Percentiles rank a stretch among this genome's conserved stretches.
These are phyloP conservation scores for Aphanomyces euteiches DNA, from an alignment of 352 stramenopile genomes.

Conservation along the genomic window DNA sequence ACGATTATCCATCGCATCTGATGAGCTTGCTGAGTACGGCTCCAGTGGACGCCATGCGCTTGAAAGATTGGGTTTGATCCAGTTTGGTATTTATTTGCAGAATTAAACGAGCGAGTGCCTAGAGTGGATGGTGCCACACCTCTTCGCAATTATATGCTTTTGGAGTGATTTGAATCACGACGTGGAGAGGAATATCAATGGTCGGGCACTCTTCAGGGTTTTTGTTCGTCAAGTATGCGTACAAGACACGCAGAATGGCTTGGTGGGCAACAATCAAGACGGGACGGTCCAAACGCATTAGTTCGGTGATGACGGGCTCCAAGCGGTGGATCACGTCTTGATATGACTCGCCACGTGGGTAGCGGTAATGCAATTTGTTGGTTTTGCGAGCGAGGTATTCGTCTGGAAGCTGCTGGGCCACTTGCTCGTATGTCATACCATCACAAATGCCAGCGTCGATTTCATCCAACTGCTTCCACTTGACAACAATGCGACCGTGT, in stretches of 20 bases:
- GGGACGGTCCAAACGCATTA: conserved; percentile 92
- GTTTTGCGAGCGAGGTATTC: conserved; percentile 92
- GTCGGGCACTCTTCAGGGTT: conserved; percentile 90
- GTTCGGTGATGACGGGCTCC: conserved; percentile 95
- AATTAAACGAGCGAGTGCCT: conserved; percentile 17
- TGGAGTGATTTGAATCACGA: conserved; percentile 93
- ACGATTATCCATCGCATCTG: background rate
- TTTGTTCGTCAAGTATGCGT: conserved; percentile 95
- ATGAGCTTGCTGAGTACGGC: background rate
- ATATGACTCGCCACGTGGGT: conserved; percentile 94
- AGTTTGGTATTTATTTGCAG: conserved; percentile 2
- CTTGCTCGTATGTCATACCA: conserved; percentile 97
- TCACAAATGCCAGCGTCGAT: conserved; percentile 96
- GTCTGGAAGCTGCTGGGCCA: conserved; percentile 92
- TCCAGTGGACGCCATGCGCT: background rate
- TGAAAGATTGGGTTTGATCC: background rate
- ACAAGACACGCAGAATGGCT: conserved; percentile 93
- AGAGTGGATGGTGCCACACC: conserved; percentile 88
- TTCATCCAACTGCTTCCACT: conserved; percentile 93
- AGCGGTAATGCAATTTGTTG: conserved; percentile 84
- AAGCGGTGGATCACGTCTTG: conserved; percentile 96
- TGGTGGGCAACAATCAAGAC: conserved; percentile 94
- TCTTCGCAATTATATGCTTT: conserved; percentile 94
- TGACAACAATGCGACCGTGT: conserved; percentile 60
- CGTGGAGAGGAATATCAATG: conserved; percentile 90